A percentile compares a stretch with the other conserved stretches of the same genome.
These are phyloP conservation scores for Lipomyces kockii DNA, from an alignment of 805 yeast genomes.

Conservation along the genomic window DNA sequence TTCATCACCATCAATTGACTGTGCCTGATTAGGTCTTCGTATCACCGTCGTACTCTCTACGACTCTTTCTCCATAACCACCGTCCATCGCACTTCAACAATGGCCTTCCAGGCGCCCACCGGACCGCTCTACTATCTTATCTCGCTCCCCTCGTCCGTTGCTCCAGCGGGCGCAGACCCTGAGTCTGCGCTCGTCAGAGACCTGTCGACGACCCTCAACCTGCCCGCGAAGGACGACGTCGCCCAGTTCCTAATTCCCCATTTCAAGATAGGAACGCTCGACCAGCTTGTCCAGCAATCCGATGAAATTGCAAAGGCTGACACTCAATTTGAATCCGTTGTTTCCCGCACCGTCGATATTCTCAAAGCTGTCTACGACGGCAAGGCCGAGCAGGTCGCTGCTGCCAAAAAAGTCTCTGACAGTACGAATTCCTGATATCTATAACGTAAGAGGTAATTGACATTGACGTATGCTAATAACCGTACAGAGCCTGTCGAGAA, in stretches of 20 bases:
- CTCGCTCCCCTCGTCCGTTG: conserved; percentile 58
- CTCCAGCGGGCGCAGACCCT: conserved; percentile 45
- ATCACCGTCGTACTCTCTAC: not conserved
- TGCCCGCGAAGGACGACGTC: conserved; percentile 57
- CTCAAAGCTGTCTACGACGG: conserved; percentile 56
- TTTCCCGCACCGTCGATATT: conserved; percentile 77
- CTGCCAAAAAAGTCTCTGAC: conserved; percentile 58
- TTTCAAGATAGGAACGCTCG: conserved; percentile 94
- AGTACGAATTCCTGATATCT: conserved; percentile 35
- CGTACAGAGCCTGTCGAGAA: conserved; percentile 55
- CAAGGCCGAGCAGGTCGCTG: conserved; percentile 51
- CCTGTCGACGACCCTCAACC: conserved; percentile 56
- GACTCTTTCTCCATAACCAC: not conserved
- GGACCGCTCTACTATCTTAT: conserved; percentile 37
- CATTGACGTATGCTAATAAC: not conserved
- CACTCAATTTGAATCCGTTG: conserved; percentile 69
- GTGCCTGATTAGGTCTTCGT: too few relatives aligned
- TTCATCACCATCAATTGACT: not conserved
- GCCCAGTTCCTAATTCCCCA: conserved; percentile 68
- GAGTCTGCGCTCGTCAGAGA: conserved; percentile 50
- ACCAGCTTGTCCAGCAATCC: conserved; percentile 84
- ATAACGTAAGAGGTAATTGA: not conserved
- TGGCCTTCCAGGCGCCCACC: conserved; percentile 36
- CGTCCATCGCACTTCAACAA: conserved; percentile 11
- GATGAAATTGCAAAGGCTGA: conserved; percentile 88